Evolutionary conservation across 1,284 basidiomycete species (phyloP).

Genomic region (Anthracocystis walkeri): DNA sequence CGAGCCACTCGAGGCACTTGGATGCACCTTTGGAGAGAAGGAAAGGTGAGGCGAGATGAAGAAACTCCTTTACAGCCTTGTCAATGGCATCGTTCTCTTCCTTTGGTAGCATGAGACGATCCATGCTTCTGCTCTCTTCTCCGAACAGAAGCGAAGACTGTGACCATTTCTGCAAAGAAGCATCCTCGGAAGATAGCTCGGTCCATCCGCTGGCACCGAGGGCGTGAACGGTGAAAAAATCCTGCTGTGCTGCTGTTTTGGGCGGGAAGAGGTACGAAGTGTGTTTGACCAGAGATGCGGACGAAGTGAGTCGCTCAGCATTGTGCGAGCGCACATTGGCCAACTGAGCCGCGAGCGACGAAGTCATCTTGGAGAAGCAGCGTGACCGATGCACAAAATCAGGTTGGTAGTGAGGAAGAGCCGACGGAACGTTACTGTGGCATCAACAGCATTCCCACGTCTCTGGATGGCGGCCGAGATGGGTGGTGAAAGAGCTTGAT

Average conservation of each 20-base stretch:
- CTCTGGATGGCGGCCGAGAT: slow-evolving; percentile 1
- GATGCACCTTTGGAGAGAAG: slow-evolving; percentile 84
- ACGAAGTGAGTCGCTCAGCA: slow-evolving; percentile 79
- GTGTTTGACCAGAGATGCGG: slow-evolving; percentile 74
- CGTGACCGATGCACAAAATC: neutral
- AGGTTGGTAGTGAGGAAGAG: neutral
- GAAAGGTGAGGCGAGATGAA: slow-evolving; percentile 81
- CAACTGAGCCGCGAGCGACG: slow-evolving; percentile 86
- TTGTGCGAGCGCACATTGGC: slow-evolving; percentile 85
- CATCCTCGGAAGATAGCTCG: slow-evolving; percentile 73
- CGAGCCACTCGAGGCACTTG: slow-evolving; percentile 95
- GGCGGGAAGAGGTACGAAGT: slow-evolving; percentile 81
- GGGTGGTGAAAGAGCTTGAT: too few relatives aligned
- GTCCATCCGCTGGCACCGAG: slow-evolving; percentile 84
- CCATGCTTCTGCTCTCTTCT: slow-evolving; percentile 79
- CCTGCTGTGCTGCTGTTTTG: slow-evolving; percentile 64
- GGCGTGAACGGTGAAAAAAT: slow-evolving; percentile 84
- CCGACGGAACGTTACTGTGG: slow-evolving; percentile 1
- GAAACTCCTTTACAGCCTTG: slow-evolving; percentile 75
- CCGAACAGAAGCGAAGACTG: slow-evolving; percentile 83
- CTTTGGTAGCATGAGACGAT: slow-evolving; percentile 82
- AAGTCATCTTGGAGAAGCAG: slow-evolving; percentile 73
- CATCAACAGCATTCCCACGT: slow-evolving; percentile 20
- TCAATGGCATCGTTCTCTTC: slow-evolving; percentile 78
- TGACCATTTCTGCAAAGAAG: slow-evolving; percentile 45